Evolutionary conservation across 192 early-diverging fungal species (phyloP), one percentile per base, ranked within the genome.

Genomic region (Rhizophlyctis rosea): DNA sequence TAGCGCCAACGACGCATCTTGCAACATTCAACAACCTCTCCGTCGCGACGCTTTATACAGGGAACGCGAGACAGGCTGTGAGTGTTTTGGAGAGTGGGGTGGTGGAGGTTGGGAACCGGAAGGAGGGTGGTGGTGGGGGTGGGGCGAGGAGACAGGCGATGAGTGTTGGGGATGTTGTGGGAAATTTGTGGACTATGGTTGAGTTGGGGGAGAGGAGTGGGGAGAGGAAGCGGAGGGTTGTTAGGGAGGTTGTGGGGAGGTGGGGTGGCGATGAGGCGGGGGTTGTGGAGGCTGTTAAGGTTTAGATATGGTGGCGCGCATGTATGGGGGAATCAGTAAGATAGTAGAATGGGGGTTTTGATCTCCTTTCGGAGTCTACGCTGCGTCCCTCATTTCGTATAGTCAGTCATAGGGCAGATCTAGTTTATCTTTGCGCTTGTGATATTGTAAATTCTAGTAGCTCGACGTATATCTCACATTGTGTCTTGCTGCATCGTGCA

Each of bases 11-110:
- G 2, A 16, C 63, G 18, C n/a, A n/a, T n/a, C n/a, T n/a, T n/a
- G n/a, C n/a, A n/a, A 50, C 28, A 34, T 61, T 75, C 64, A 81
- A 81, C 69, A 81, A 81, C 56, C 54, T 81, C 4, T 65, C 79
- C 4, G 55, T 81, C 29, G 53, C 54, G 5, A 72, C 75, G 28
- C 63, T 81, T 47, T 76, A 81, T 62, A 62, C 33, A 27, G 79
- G 79, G 5, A 73, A 81, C 55, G 73, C 73, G 4, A 35, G 50
- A 16, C 73, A 76, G 58, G 73, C 70, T 25, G 54, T 71, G 9
- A 59, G 47, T 14, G 70, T 70, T 49, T 63, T 81, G 31, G 79
- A 81, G 52, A 61, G 55, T 29, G 35, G 70, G 9, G 59, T 65
- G 7, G 53, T 73, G 21, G 73, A 72, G 18, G 33, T 66, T 54